Base-by-base conservation (phyloP, 75 land plant species). In the Picea sitchensis region DNA sequence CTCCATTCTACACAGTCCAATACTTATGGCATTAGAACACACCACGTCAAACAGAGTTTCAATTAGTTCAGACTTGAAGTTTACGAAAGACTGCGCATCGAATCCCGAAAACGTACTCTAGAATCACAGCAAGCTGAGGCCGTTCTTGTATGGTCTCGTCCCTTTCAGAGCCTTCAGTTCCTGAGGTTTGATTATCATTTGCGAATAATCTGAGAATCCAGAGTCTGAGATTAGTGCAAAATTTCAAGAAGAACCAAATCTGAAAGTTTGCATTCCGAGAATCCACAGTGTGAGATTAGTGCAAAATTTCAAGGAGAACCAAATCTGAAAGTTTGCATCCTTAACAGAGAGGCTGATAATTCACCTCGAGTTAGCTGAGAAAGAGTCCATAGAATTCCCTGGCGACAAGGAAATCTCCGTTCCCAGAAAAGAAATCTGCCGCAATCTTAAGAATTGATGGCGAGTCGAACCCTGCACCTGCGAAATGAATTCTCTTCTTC, bases 61-160 rank as follows among this genome's bases (percentile, higher is more conserved):
- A 8, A 64, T 3, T 7, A 31, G 12, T 64, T 64, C 30, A 23
- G 65, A 64, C 7, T 11, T 64, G 9, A 31, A 65, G 14, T 14
- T 34, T 26, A 2, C 14, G 31, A 14, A 13, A 3, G 34, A 17
- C 68, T 3, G 26, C 32, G 34, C 32, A 64, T 64, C 32, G 26
- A 64, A 64, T 64, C 12, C 34, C 65, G 14, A 11, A 65, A 65
- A 65, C 68, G 20, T 65, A 65, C 68, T 65, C 68, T 65, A 65
- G 14, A 13, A 34, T 13, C 36, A 65, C 14, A 31, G 68, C 38
- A 65, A 65, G 68, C 14, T 34, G 36, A 65, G 68, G 68, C 14
- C 68, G 13, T n/a, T 13, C 32, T 31, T 13, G 14, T 14, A 65
- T 31, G 36, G 68, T 65, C 14, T 31, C 36, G 36, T 65, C 34